A percentile compares a stretch with the other conserved stretches of the same genome.
phyloP scores from a whole-genome alignment of 2,329 filamentous ascomycete genomes.

The Aphanoascus verrucosus region DNA sequence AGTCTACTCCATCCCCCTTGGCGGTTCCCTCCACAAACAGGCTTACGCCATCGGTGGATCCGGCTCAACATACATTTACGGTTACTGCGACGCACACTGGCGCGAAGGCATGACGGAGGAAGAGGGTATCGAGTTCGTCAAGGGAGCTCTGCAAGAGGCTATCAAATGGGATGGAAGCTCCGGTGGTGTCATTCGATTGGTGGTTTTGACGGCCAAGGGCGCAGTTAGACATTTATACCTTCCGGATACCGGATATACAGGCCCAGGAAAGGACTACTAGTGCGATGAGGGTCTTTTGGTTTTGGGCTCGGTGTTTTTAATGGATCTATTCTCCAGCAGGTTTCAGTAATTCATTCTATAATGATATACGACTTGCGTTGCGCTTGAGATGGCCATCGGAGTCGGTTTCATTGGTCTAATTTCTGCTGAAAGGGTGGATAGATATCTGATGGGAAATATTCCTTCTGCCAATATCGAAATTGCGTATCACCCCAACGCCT shows the following conservation, averaged over 20 bases:
- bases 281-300: background rate
- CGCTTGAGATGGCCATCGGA: too few species aligned
- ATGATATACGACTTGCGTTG: background rate
- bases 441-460: too few species aligned
- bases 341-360: background rate
- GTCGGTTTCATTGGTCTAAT: too few species aligned
- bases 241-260: slow-evolving; percentile 79
- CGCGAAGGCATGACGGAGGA: slow-evolving; percentile 85
- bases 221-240: slow-evolving; percentile 91
- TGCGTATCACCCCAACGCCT: background rate
- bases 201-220: slow-evolving; percentile 81
- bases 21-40: slow-evolving; percentile 95
- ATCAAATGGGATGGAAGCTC: slow-evolving; percentile 99
- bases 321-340: slow-evolving; percentile 1
- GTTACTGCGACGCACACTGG: slow-evolving; percentile 96
- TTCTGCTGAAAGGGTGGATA: too few species aligned
- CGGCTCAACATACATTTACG: slow-evolving; percentile 98
- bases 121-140: slow-evolving; percentile 86
- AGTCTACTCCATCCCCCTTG: slow-evolving; percentile 93
- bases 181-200: slow-evolving; percentile 94
- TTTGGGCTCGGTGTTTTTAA: background rate
- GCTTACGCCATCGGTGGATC: slow-evolving; percentile 91
- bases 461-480: background rate
- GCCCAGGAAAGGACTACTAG: slow-evolving; percentile 48
- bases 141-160: slow-evolving; percentile 78